Evolutionary conservation across 2,329 filamentous ascomycete genomes (phyloP), one percentile per base, ranked within the genome.

Genomic region (Exophiala oligosperma): DNA sequence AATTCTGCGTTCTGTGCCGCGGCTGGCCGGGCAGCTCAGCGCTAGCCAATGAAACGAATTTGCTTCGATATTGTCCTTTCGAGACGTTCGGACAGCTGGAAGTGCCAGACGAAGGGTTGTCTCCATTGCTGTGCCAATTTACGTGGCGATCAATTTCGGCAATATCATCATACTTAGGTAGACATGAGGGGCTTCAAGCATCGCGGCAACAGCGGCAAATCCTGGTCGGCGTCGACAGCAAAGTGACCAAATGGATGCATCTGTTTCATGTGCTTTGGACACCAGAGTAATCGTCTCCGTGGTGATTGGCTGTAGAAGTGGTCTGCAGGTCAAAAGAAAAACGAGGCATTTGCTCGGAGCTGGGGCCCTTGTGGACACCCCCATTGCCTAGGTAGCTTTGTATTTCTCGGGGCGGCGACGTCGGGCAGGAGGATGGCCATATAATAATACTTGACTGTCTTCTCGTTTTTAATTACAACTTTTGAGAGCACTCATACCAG

Each of bases 291-390:
- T 61, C 50, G 56, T 17, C 32, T 58, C 44, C n/a, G 21, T 41
- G 14, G 24, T 61, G 59, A 61, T 61, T 61, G 59, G 59, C 59
- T 54, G 46, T 17, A 7, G 2, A 17, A 9, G 11, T 40, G 59
- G 59, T 61, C 59, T 61, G 59, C 59, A 61, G 59, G 59, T 49
- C 59, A 58, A 55, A 58, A 61, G 59, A 59, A 61, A 58, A 61
- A 49, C 56, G 59, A 61, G 59, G 59, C 59, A 61, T 61, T 61
- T 61, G 59, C 59, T 57, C 59, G 59, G 59, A 47, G 32, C 50
- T 46, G 21, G 38, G 54, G 48, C 52, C 48, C 40, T 23, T 21
- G 38, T 54, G 49, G 59, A 37, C 43, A 35, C 32, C 32, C 38
- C 32, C 47, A 47, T 56, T 54, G 56, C 55, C 59, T 56, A 61